Percentiles rank a stretch among this genome's conserved stretches.
Evolutionary conservation across 345 rosid genomes (phyloP).

Genomic region (Eucalyptus victrix): DNA sequence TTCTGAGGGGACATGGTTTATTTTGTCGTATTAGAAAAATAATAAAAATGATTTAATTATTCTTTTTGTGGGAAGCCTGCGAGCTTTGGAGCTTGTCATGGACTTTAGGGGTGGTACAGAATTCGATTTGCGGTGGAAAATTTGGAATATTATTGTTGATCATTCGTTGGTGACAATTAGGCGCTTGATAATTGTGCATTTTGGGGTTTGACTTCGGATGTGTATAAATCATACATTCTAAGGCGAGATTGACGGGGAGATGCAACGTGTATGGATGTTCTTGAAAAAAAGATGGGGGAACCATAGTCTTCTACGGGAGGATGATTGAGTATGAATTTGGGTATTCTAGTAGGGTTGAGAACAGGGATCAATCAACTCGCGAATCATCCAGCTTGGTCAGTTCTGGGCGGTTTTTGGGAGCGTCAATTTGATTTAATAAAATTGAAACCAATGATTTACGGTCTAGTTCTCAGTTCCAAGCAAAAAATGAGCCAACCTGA

Average conservation of each 20-base stretch:
- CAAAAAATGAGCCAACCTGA: accelerated
- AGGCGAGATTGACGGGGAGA: background rate
- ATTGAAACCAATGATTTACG: too few species aligned
- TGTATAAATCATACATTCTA: background rate
- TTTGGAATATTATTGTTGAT: background rate
- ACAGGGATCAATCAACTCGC: too few species aligned
- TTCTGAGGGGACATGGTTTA: slow-evolving; percentile 16
- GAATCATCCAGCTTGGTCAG: too few species aligned
- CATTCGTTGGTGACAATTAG: background rate
- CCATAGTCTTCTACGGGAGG: background rate
- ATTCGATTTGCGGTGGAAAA: background rate
- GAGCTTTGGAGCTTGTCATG: background rate
- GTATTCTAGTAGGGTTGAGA: background rate
- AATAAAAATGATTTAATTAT: background rate
- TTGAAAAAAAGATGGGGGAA: background rate
- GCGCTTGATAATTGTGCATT: background rate
- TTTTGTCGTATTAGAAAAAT: background rate
- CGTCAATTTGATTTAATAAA: too few species aligned
- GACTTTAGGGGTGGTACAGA: background rate
- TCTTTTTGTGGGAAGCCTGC: background rate
- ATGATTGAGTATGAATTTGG: background rate
- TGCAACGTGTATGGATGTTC: background rate
- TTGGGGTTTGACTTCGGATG: background rate
- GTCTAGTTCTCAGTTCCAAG: accelerated
- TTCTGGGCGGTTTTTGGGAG: too few species aligned